Evolutionary conservation across 768 basidiomycete species (phyloP).

Genomic region (Podaxis sp.): DNA sequence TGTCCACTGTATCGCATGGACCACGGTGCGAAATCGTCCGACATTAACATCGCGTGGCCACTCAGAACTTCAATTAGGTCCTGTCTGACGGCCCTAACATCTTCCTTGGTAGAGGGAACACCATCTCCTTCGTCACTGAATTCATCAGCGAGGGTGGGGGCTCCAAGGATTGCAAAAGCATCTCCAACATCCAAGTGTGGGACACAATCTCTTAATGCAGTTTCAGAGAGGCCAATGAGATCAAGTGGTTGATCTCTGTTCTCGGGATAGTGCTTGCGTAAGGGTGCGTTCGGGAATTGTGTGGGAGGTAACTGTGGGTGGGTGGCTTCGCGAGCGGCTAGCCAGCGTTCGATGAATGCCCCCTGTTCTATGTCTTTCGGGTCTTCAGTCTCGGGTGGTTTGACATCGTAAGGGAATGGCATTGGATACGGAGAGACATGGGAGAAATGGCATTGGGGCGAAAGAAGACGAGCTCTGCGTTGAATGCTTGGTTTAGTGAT

Average conservation of each 20-base stretch:
- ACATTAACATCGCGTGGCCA: slow-evolving; percentile 72
- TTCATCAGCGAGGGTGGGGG: slow-evolving; percentile 48
- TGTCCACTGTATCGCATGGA: slow-evolving; percentile 89
- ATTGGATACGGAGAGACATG: slow-evolving; percentile 80
- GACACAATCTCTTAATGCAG: slow-evolving; percentile 69
- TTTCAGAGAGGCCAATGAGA: slow-evolving; percentile 73
- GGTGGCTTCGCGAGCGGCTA: slow-evolving; percentile 61
- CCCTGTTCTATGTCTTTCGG: slow-evolving; percentile 48
- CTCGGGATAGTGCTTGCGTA: slow-evolving; percentile 49
- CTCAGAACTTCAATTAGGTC: slow-evolving; percentile 81
- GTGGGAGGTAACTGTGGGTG: slow-evolving; percentile 24
- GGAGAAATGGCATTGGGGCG: slow-evolving; percentile 65
- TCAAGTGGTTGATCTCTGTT: slow-evolving; percentile 50
- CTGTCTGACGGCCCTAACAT: slow-evolving; percentile 49
- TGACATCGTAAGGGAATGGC: slow-evolving; percentile 79
- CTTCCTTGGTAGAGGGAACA: slow-evolving; percentile 26
- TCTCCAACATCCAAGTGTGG: slow-evolving; percentile 89
- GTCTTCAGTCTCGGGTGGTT: slow-evolving; percentile 48
- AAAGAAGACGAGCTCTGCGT: slow-evolving; percentile 63
- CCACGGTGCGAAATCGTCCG: slow-evolving; percentile 71
- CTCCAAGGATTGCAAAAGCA: slow-evolving; percentile 64
- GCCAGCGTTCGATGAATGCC: slow-evolving; percentile 75
- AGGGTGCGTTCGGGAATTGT: slow-evolving; percentile 25
- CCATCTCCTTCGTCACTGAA: slow-evolving; percentile 33
- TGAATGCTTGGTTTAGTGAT: slow-evolving; percentile 59